These are phyloP conservation scores for Microdochium paspali DNA, from an alignment of 2,329 filamentous ascomycete species.

Conservation along the genomic window DNA sequence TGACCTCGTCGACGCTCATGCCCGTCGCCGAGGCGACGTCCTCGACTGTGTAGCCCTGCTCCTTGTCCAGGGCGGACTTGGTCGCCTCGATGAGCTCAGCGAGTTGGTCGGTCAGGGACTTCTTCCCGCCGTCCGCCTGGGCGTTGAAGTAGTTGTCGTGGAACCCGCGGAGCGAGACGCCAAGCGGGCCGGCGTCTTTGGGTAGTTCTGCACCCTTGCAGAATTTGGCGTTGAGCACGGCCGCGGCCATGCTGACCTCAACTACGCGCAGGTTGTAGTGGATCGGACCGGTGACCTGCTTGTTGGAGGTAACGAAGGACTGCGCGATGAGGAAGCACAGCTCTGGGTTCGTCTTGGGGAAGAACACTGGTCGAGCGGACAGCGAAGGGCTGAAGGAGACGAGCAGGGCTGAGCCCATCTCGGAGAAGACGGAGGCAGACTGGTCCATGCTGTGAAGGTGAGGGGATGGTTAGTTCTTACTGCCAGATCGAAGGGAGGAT, in stretches of 20 bases:
- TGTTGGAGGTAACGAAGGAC: slow-evolving; percentile 88
- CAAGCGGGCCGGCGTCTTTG: slow-evolving; percentile 71
- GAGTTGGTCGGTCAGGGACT: slow-evolving; percentile 56
- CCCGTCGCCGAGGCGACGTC: slow-evolving; percentile 69
- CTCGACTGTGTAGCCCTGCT: slow-evolving; percentile 79
- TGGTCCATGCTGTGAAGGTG: slow-evolving; percentile 75
- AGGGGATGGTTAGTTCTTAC: slow-evolving; percentile 11
- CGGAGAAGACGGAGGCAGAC: slow-evolving; percentile 87
- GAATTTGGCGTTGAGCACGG: slow-evolving; percentile 49
- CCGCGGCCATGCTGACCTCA: slow-evolving; percentile 84
- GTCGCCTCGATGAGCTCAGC: slow-evolving; percentile 61
- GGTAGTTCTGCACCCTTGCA: slow-evolving; percentile 56
- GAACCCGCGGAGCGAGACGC: slow-evolving; percentile 76
- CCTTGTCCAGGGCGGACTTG: slow-evolving; percentile 61
- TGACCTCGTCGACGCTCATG: slow-evolving; percentile 60
- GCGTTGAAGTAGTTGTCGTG: slow-evolving; percentile 68
- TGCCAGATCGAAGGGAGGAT: neutral
- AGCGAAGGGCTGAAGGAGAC: slow-evolving; percentile 82
- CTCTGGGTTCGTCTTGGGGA: slow-evolving; percentile 73
- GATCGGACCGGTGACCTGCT: slow-evolving; percentile 84
- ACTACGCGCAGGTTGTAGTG: slow-evolving; percentile 97
- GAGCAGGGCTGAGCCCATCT: slow-evolving; percentile 76
- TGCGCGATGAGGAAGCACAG: slow-evolving; percentile 91
- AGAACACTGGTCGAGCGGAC: slow-evolving; percentile 65
- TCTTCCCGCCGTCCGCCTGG: slow-evolving; percentile 23